phyloP scores from a whole-genome alignment of 176 grass and related monocot genomes.

The Thalia dealbata region DNA sequence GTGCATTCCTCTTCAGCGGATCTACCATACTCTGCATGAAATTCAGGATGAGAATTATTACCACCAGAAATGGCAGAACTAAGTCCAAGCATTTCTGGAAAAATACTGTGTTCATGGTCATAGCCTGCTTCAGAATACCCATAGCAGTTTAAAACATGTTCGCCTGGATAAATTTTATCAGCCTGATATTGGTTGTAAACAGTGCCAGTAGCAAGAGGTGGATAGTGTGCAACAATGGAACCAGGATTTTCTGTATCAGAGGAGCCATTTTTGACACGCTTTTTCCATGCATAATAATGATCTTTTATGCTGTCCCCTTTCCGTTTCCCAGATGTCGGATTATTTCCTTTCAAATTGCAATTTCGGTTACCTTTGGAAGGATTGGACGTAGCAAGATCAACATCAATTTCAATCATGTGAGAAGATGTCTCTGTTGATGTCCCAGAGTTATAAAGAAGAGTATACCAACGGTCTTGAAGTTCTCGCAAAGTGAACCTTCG shows the following conservation, averaged over 20 bases:
- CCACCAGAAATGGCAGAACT: not conserved
- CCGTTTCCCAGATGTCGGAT: conserved; percentile 47
- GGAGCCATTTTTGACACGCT: conserved; percentile 39
- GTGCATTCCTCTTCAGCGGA: conserved; percentile 21
- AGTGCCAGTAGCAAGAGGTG: conserved; percentile 23
- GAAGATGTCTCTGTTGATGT: conserved; percentile 37
- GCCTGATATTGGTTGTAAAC: conserved; percentile 25
- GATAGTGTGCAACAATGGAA: conserved; percentile 36
- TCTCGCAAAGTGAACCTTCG: conserved; percentile 52
- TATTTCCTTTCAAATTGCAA: conserved; percentile 49
- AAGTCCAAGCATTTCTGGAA: conserved; percentile 21
- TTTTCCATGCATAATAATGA: conserved; percentile 48
- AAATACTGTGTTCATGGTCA: conserved; percentile 21
- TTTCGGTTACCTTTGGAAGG: conserved; percentile 40
- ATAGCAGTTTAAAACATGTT: conserved; percentile 26
- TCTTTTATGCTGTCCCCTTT: conserved; percentile 49
- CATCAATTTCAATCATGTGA: conserved; percentile 43
- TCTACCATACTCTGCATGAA: conserved; percentile 29
- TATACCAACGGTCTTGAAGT: conserved; percentile 56
- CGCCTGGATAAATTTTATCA: conserved; percentile 35
- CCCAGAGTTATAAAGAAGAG: conserved; percentile 40
- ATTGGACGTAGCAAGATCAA: conserved; percentile 40
- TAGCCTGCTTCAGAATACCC: conserved; percentile 27
- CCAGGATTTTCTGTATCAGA: conserved; percentile 31
- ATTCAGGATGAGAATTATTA: conserved; percentile 19